phyloP scores from a whole-genome alignment of 208 protist genomes.

The Ichthyophonus hoferi region DNA sequence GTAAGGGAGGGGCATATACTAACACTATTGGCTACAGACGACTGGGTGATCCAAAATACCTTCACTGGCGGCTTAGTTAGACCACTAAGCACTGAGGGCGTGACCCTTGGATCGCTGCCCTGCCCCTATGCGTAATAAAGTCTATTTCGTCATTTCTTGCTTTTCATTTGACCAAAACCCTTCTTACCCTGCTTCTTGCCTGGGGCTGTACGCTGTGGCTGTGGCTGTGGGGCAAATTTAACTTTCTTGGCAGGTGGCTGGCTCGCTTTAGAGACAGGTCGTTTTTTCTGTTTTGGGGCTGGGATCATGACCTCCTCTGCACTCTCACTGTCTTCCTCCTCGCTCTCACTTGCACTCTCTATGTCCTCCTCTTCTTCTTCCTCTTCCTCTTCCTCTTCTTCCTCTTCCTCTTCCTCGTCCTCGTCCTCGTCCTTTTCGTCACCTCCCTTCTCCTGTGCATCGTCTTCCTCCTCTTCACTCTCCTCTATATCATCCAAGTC shows the following conservation, averaged over 20 bases:
- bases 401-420: slow-evolving; percentile 17
- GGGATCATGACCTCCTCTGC: too few species aligned
- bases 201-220: not conserved
- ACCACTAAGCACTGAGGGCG: not conserved
- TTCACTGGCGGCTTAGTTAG: not conserved
- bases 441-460: not conserved
- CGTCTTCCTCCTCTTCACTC: slow-evolving; percentile 23
- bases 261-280: too few species aligned
- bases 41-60: slow-evolving; percentile 18
- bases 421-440: slow-evolving; percentile 2
- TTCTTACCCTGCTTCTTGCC: not conserved
- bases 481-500: slow-evolving; percentile 1
- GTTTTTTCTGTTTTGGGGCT: too few species aligned
- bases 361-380: not conserved
- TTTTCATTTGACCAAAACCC: too few species aligned
- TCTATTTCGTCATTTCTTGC: too few species aligned
- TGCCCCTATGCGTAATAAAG: too few species aligned
- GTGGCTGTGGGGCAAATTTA: not conserved
- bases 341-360: not conserved
- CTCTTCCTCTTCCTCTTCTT: slow-evolving; percentile 13
- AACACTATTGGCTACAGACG: not conserved
- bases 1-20: not conserved
- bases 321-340: slow-evolving; percentile 25
- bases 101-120: too few species aligned
- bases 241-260: too few species aligned